Base-by-base conservation (phyloP, 306 rosid species). In the Vachellia collinsii region DNA sequence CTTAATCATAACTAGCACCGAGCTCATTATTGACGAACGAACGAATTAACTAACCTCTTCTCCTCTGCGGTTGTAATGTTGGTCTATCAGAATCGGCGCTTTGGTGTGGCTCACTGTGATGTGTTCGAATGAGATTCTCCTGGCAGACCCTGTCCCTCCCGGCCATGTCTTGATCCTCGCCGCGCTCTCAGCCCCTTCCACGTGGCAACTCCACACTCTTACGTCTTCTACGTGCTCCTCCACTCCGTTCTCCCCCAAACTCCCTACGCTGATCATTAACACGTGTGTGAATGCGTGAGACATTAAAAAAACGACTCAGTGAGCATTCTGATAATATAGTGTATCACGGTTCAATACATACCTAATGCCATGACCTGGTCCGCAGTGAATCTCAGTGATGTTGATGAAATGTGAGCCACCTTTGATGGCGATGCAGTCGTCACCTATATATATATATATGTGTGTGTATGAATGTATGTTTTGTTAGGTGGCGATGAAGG, bases 341-440 rank as follows among this genome's bases (percentile, higher is more conserved):
- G 2, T 29, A 10, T 43, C 47, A 43, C 47, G 0, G 13, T 0
- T 10, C 48, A 44, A 44, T 44, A 10, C 3, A 12, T 6, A 51
- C 94, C 89, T 90, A 48, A 90, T 90, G 66, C 92, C 94, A 16
- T 90, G 92, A 46, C 86, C 87, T 0, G 91, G 90, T 62, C 92
- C 94, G 11, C 90, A 88, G 0, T 63, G 34, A 29, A 90, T 71
- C 41, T 56, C 22, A 9, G 71, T 56, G 38, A 88, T 19, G 61
- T 75, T 67, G 41, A 86, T 8, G 29, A 76, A 11, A 37, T 72
- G 51, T 11, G 77, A 51, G 7, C 79, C 90, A 5, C 86, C 75
- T 54, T 83, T 81, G 8, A 88, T 62, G 2, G 92, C 90, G 41
- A 90, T 50, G 17, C 90, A 86, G 23, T 90, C 94, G 22, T 88